Conservation (phyloP, 2,329 filamentous ascomycete species). For the Fusarium setosum region DNA sequence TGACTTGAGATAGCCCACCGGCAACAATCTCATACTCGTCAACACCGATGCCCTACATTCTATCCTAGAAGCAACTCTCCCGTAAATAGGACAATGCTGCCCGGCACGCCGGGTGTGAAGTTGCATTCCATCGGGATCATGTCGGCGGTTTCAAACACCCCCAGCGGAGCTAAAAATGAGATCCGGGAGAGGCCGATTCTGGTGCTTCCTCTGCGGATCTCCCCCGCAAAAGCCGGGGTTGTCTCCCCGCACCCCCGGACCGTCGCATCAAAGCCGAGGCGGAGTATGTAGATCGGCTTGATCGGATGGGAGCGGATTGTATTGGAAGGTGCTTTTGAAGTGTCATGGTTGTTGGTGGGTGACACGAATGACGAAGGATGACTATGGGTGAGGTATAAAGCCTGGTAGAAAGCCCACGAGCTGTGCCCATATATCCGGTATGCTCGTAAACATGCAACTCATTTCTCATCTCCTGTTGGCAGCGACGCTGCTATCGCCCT, state of each 20-base stretch:
- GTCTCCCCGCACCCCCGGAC: neutral
- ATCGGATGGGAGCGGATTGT: too few relatives aligned
- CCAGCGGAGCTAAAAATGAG: neutral
- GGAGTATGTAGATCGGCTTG: neutral
- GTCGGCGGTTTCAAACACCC: neutral
- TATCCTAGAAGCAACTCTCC: neutral
- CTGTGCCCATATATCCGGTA: neutral
- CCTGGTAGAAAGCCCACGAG: neutral
- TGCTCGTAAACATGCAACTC: neutral
- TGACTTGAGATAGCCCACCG: too few relatives aligned
- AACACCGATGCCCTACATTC: too few relatives aligned
- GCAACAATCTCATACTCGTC: too few relatives aligned
- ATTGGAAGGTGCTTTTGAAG: too few relatives aligned
- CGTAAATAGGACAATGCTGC: neutral
- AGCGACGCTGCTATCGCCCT: constrained; percentile 12
- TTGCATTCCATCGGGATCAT: neutral
- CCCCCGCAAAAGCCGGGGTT: neutral
- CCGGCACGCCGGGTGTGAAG: neutral
- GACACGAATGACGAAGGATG: too few relatives aligned
- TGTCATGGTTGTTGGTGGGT: too few relatives aligned
- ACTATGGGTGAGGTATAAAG: too few relatives aligned
- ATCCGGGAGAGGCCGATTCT: neutral
- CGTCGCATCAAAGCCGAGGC: neutral
- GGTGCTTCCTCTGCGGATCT: constrained; percentile 1
- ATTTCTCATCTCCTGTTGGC: neutral